Conservation (phyloP, 495 filamentous ascomycete genomes). For the Tuber borchii region DNA sequence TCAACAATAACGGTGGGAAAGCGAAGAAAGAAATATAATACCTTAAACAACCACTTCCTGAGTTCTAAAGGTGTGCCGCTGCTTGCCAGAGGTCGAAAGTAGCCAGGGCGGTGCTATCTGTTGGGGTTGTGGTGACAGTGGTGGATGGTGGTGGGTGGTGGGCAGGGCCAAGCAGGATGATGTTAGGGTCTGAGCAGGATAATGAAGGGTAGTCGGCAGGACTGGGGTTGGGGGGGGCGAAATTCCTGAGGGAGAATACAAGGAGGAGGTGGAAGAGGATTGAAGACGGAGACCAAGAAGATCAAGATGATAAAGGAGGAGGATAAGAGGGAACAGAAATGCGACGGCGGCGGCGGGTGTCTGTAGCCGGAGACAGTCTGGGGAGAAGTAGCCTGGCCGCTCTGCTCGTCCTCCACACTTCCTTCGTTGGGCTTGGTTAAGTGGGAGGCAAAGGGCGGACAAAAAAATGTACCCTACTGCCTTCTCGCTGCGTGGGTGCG, state of each 20-base stretch:
- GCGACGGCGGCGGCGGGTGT: conserved; percentile 1
- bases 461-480: not conserved
- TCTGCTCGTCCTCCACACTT: conserved; percentile 22
- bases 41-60: not conserved
- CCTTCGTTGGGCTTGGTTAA: conserved; percentile 9
- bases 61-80: not conserved
- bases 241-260: conserved; percentile 22
- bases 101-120: not conserved
- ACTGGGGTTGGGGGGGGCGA: conserved; percentile 21
- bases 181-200: conserved; percentile 12
- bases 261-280: conserved; percentile 21
- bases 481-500: not conserved
- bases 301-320: conserved; percentile 22
- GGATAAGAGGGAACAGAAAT: conserved; percentile 4
- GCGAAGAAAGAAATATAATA: not conserved
- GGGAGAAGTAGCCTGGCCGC: conserved; percentile 2
- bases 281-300: conserved; percentile 18
- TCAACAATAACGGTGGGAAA: conserved; percentile 4
- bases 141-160: conserved; percentile 4
- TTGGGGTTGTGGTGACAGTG: not conserved
- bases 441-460: conserved; percentile 1
- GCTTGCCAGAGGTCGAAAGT: not conserved
- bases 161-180: conserved; percentile 15
- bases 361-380: conserved; percentile 1
- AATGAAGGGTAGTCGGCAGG: conserved; percentile 29